Conservation (phyloP, 441 rosid genomes). For the Bruguiera hainesii region DNA sequence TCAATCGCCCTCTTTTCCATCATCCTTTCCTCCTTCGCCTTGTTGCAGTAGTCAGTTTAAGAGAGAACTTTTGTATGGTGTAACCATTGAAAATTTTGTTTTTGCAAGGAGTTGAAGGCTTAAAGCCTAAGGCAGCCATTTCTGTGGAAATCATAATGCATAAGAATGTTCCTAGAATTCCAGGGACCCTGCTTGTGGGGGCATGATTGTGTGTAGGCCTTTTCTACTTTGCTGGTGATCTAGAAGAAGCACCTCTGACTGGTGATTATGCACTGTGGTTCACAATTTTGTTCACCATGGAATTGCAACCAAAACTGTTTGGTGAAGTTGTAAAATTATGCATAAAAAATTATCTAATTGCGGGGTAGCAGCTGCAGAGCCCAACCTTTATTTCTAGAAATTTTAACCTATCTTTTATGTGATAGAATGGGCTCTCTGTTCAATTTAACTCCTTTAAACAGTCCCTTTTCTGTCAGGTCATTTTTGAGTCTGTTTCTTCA, state of each 20-base stretch:
- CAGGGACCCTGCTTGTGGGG: background rate
- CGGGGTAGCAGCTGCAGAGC: background rate
- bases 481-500: too few species aligned
- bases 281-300: background rate
- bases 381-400: conserved; percentile 2
- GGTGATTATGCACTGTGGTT: background rate
- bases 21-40: background rate
- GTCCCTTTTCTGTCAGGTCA: background rate
- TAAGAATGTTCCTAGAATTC: background rate
- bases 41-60: background rate
- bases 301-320: background rate
- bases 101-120: background rate
- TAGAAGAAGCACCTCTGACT: background rate
- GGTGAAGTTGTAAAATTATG: too few species aligned
- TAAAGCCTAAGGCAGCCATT: background rate
- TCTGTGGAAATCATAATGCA: background rate
- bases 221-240: background rate
- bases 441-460: background rate
- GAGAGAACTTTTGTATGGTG: background rate
- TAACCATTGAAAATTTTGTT: background rate
- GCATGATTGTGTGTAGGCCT: background rate
- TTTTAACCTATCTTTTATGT: background rate
- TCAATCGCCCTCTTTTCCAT: background rate
- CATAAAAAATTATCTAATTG: background rate
- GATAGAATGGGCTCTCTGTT: background rate